Percentiles rank a stretch among this genome's conserved stretches.
phyloP scores from a whole-genome alignment of 2,329 filamentous ascomycete genomes.

The Exophiala spinifera region DNA sequence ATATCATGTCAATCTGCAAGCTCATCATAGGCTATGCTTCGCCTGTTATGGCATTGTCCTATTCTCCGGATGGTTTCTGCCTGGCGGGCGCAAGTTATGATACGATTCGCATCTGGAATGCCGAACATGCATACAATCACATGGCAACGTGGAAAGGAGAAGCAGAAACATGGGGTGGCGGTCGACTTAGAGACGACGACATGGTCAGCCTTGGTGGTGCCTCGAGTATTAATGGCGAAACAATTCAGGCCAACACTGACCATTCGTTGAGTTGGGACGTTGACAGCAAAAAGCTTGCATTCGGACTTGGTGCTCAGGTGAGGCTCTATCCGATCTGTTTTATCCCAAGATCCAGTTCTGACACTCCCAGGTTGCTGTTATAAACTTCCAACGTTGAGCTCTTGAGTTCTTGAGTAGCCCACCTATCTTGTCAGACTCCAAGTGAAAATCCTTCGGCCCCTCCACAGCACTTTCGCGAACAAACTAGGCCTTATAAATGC shows the following conservation, averaged over 20 bases:
- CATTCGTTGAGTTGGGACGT: slow-evolving; percentile 51
- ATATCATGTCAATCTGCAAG: slow-evolving; percentile 23
- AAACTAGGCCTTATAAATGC: too few species aligned
- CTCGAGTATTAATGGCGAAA: slow-evolving; percentile 37
- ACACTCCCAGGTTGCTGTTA: slow-evolving; percentile 25
- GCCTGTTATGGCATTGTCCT: slow-evolving; percentile 42
- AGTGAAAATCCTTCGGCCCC: neutral
- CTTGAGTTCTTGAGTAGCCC: too few species aligned
- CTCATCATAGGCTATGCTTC: slow-evolving; percentile 26
- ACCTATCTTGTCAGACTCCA: too few species aligned
- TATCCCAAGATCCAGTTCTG: slow-evolving; percentile 7
- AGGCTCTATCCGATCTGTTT: slow-evolving; percentile 9
- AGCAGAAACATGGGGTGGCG: slow-evolving; percentile 28
- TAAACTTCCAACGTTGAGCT: slow-evolving; percentile 29
- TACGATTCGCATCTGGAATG: slow-evolving; percentile 47
- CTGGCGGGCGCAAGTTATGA: slow-evolving; percentile 45
- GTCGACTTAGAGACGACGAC: slow-evolving; percentile 32
- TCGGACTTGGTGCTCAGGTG: slow-evolving; percentile 51
- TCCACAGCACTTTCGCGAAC: neutral
- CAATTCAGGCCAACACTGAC: slow-evolving; percentile 30
- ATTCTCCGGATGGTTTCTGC: slow-evolving; percentile 48
- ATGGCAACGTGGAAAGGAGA: slow-evolving; percentile 40
- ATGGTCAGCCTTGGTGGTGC: slow-evolving; percentile 32
- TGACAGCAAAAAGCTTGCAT: slow-evolving; percentile 53
- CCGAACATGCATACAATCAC: slow-evolving; percentile 42